A percentile compares a stretch with the other conserved stretches of the same genome.
These are phyloP conservation scores for Xenosphaeropsis pyriputrescens DNA, from an alignment of 2,329 filamentous ascomycete genomes.

Conservation along the genomic window DNA sequence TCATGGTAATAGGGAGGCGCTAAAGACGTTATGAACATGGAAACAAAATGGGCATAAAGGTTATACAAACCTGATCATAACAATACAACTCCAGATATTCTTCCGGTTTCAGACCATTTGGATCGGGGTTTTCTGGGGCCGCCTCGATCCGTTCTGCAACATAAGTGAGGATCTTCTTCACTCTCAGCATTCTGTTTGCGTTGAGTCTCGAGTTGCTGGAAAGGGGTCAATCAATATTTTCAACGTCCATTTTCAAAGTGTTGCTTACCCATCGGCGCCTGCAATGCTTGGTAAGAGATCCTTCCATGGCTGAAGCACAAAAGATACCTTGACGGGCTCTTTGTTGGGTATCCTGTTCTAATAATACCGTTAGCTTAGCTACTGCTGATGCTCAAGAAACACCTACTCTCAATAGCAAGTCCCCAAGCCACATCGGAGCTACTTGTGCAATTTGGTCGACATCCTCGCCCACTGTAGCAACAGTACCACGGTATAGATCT, in stretches of 20 bases:
- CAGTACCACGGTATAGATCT: slow-evolving; percentile 83
- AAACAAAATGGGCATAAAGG: neutral
- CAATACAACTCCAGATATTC: slow-evolving; percentile 94
- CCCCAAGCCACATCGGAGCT: slow-evolving; percentile 83
- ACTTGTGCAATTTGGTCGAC: slow-evolving; percentile 73
- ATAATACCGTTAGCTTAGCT: neutral
- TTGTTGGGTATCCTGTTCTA: slow-evolving; percentile 71
- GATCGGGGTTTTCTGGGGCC: slow-evolving; percentile 40
- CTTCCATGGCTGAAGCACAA: slow-evolving; percentile 72
- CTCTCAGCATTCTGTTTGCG: slow-evolving; percentile 89
- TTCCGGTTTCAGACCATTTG: slow-evolving; percentile 57
- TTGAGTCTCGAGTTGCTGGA: slow-evolving; percentile 73
- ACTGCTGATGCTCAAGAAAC: neutral
- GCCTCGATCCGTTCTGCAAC: slow-evolving; percentile 83
- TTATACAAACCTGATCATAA: slow-evolving; percentile 64
- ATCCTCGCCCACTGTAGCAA: slow-evolving; percentile 62
- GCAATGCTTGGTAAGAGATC: slow-evolving; percentile 62
- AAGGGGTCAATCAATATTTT: neutral
- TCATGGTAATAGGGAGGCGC: slow-evolving; percentile 66
- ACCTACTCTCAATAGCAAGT: slow-evolving; percentile 59
- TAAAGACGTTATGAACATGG: slow-evolving; percentile 4
- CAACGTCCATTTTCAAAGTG: slow-evolving; percentile 1
- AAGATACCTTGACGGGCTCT: slow-evolving; percentile 93
- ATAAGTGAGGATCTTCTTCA: slow-evolving; percentile 88
- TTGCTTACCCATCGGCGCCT: slow-evolving; percentile 48